phyloP scores from a whole-genome alignment of 768 basidiomycete genomes.

The Lactifluus hygrophoroides region DNA sequence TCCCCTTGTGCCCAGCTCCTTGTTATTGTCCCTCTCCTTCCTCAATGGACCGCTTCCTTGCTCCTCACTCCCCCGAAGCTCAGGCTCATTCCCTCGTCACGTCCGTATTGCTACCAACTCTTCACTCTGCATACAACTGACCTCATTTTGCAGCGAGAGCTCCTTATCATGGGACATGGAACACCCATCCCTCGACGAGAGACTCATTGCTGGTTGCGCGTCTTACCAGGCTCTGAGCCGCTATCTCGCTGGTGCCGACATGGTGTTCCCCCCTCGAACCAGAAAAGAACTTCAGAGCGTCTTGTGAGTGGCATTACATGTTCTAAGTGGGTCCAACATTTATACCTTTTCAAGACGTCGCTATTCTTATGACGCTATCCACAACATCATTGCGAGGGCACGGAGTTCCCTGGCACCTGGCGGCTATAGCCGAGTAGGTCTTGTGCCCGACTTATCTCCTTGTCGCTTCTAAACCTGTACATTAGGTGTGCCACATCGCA shows the following conservation, averaged over 20 bases:
- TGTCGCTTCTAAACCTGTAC: not conserved
- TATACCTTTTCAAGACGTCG: constrained; percentile 40
- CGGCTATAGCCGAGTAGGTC: constrained; percentile 45
- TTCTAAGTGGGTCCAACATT: not conserved
- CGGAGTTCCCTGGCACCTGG: constrained; percentile 53
- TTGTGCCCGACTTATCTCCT: not conserved
- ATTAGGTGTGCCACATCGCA: constrained; percentile 59
- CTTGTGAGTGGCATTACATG: constrained; percentile 39
- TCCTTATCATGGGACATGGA: constrained; percentile 62
- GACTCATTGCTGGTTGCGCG: constrained; percentile 68
- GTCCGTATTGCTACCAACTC: constrained; percentile 33
- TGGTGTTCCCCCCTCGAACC: constrained; percentile 61
- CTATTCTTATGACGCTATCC: constrained; percentile 73
- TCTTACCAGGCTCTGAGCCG: constrained; percentile 73
- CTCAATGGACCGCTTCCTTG: constrained; percentile 61
- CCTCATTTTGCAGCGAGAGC: constrained; percentile 43
- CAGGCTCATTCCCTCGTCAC: constrained; percentile 57
- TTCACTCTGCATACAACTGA: constrained; percentile 7
- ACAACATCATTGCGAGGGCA: constrained; percentile 68
- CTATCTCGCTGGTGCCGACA: constrained; percentile 60
- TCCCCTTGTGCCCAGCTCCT: not conserved
- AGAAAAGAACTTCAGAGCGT: constrained; percentile 61
- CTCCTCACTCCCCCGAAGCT: constrained; percentile 68
- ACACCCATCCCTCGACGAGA: constrained; percentile 61
- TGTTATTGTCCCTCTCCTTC: not conserved